Evolutionary conservation across 352 stramenopile genomes (phyloP).

Genomic region (Phytophthora parvispora): DNA sequence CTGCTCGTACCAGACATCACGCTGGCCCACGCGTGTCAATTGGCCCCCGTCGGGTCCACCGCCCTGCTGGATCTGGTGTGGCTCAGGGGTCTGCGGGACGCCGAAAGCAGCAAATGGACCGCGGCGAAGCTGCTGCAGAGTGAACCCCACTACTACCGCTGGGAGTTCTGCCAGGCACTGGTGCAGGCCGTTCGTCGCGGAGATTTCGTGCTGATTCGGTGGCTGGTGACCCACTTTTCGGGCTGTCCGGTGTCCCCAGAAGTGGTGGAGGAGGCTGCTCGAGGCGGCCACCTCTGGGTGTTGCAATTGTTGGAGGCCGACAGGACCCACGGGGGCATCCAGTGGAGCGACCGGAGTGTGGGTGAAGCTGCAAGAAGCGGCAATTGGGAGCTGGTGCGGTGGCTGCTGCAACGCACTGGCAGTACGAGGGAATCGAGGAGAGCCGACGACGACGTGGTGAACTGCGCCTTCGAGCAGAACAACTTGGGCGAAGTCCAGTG

Average conservation of each 20-base stretch:
- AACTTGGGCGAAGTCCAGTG: slow-evolving; percentile 2
- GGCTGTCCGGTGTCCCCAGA: not conserved
- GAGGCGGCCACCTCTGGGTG: slow-evolving; percentile 5
- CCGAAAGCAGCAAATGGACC: not conserved
- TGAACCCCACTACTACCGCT: slow-evolving; percentile 7
- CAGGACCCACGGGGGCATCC: not conserved
- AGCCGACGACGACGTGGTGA: not conserved
- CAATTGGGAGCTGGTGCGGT: slow-evolving; percentile 10
- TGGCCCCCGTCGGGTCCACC: not conserved
- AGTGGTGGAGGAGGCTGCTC: slow-evolving; percentile 15
- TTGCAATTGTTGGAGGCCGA: slow-evolving; percentile 17
- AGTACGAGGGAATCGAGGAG: not conserved
- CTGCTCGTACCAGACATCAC: slow-evolving; percentile 9
- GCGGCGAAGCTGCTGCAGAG: slow-evolving; percentile 11
- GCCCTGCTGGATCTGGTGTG: slow-evolving; percentile 17
- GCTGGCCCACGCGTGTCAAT: not conserved
- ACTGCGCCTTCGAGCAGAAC: slow-evolving; percentile 15
- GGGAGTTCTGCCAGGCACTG: slow-evolving; percentile 2
- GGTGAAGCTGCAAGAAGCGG: not conserved
- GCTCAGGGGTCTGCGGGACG: slow-evolving; percentile 7
- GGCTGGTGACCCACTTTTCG: slow-evolving; percentile 15
- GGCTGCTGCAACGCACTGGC: not conserved
- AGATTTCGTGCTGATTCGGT: slow-evolving; percentile 10
- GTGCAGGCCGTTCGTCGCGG: not conserved
- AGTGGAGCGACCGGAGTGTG: not conserved